phyloP scores from a whole-genome alignment of 2,329 filamentous ascomycete genomes.

The Colletotrichum echinochloae region DNA sequence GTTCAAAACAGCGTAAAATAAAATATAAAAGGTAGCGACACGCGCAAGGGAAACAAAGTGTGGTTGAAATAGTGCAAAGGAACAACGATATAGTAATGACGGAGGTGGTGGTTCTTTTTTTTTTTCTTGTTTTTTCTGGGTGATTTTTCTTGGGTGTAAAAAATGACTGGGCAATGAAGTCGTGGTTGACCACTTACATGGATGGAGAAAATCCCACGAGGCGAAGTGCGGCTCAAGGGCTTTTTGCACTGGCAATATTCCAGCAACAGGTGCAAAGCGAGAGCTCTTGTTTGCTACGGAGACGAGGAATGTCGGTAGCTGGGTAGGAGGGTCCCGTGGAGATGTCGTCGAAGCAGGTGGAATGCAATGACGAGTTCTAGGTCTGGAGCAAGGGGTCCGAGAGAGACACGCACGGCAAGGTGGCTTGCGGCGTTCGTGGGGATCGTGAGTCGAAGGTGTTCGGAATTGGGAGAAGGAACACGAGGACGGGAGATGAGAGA shows the following conservation, averaged over 20 bases:
- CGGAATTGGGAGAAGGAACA: constrained; percentile 1
- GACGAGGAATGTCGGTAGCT: constrained; percentile 39
- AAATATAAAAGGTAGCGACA: neutral
- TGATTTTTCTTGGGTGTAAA: neutral
- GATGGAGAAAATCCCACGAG: constrained; percentile 26
- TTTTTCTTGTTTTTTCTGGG: constrained; percentile 9
- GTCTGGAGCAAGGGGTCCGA: constrained; percentile 27
- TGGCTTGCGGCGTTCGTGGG: constrained; percentile 33
- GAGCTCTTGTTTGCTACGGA: constrained; percentile 32
- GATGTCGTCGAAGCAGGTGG: constrained; percentile 37
- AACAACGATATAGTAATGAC: constrained; percentile 11
- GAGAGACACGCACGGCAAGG: constrained; percentile 8
- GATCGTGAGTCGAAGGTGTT: constrained; percentile 25
- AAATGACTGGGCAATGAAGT: neutral
- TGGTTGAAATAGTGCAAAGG: neutral
- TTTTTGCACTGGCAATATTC: constrained; percentile 42
- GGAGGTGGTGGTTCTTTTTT: constrained; percentile 7
- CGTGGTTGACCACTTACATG: constrained; percentile 40
- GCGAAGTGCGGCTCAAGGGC: constrained; percentile 28
- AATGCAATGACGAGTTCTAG: constrained; percentile 35
- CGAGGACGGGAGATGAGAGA: neutral
- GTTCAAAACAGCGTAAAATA: neutral
- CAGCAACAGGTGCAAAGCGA: constrained; percentile 38
- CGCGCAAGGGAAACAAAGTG: neutral
- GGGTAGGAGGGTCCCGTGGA: constrained; percentile 39